Base-by-base conservation (phyloP, 2,329 filamentous ascomycete species). In the Dactylellina haptotyla region DNA sequence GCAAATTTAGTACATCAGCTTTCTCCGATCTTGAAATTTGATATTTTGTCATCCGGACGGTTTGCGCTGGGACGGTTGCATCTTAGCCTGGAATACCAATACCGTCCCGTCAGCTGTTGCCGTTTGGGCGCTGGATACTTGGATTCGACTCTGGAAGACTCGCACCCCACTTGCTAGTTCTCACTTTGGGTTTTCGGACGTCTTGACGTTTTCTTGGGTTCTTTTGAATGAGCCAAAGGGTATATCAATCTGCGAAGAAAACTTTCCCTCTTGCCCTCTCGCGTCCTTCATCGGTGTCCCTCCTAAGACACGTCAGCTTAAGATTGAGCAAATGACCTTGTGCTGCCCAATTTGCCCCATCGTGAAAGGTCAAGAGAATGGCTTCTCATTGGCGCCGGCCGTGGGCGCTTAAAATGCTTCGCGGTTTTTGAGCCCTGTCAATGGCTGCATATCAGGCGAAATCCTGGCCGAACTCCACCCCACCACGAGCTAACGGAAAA, bases 391-490 rank as follows among this genome's bases (percentile, higher is more conserved):
- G 69, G 69, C 69, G 69, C 69, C 61, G 59, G 61, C 54, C 54
- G 69, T 66, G 69, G 69, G 69, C 69, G 69, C 69, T 73, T 73
- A 73, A 58, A 73, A 61, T 62, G 46, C 61, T 62, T 66, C 69
- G 61, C 61, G 61, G 61, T 66, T 53, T 59, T 73, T 37, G 54
- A 34, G 46, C 61, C 61, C 58, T 51, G 53, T 54, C 69, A 73
- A 59, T 56, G 48, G 46, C 53, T 64, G 45, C 66, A 72, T 32
- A 25, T 53, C 51, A 57, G 67, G 67, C 66, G 66, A 70, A 43
- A 67, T 67, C 63, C 63, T 67, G 63, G 63, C 63, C 28, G 63
- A 26, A 37, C 64, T 39, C 64, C 56, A 61, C 45, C 6, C 51
- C 39, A 71, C 32, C 28, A 57, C 53, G 41, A 53, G 45, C 50